Conservation (phyloP, 2,329 filamentous ascomycete species). For the Thermothelomyces thermophilus region DNA sequence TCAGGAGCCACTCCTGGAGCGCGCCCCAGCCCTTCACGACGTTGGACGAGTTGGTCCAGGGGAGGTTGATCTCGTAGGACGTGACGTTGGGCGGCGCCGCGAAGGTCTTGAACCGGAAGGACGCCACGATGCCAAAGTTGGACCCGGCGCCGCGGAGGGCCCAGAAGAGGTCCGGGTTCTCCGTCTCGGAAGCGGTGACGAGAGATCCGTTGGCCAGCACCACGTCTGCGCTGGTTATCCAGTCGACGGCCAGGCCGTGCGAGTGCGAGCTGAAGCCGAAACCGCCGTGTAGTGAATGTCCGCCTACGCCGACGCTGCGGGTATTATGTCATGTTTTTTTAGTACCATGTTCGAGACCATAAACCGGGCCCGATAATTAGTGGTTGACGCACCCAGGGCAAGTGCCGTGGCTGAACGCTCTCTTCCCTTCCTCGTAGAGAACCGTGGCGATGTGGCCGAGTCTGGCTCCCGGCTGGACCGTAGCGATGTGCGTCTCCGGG, state of each 20-base stretch:
- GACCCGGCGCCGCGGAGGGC: constrained; percentile 37
- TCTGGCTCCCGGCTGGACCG: constrained; percentile 45
- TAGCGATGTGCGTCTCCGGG: constrained; percentile 34
- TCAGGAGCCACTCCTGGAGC: constrained; percentile 25
- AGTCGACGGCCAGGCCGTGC: constrained; percentile 32
- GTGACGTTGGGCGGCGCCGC: constrained; percentile 31
- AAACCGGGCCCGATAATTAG: neutral
- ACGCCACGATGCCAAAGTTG: constrained; percentile 36
- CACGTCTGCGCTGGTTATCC: constrained; percentile 31
- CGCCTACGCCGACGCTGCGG: constrained; percentile 35
- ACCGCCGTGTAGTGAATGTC: constrained; percentile 36
- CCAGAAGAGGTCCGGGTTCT: constrained; percentile 38
- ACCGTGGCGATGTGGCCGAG: constrained; percentile 41
- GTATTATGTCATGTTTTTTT: neutral
- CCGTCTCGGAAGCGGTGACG: constrained; percentile 28
- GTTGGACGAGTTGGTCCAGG: constrained; percentile 21
- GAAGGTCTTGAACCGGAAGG: constrained; percentile 36
- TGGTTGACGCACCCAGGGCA: constrained; percentile 43
- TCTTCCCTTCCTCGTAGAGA: constrained; percentile 34
- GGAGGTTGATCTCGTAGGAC: constrained; percentile 25
- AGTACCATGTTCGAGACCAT: neutral
- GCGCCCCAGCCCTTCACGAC: constrained; percentile 23
- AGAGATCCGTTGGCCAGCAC: constrained; percentile 33
- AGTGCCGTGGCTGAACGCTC: constrained; percentile 43
- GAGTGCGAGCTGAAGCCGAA: constrained; percentile 35